Conservation (phyloP, 768 basidiomycete genomes). For the Suillus americanus region DNA sequence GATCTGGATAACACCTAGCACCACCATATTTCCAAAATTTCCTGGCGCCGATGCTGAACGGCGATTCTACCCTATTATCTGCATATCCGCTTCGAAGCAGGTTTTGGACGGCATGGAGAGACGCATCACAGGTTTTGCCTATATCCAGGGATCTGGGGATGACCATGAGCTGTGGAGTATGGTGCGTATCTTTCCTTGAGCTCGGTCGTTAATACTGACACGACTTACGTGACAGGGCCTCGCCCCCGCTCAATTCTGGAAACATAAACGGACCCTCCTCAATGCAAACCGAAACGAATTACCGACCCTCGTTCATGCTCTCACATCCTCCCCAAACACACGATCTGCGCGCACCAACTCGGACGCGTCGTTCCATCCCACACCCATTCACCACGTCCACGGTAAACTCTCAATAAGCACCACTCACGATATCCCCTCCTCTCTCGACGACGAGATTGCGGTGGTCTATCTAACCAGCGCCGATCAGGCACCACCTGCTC, state of each 20-base stretch:
- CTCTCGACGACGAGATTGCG: constrained; percentile 9
- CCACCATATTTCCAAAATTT: constrained; percentile 47
- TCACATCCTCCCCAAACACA: constrained; percentile 11
- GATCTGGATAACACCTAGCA: constrained; percentile 84
- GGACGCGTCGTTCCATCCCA: not conserved
- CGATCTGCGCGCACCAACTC: not conserved
- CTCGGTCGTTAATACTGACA: not conserved
- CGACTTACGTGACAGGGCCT: constrained; percentile 54
- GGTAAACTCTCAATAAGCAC: constrained; percentile 44
- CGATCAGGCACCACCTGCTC: not conserved
- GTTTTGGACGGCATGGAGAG: constrained; percentile 60
- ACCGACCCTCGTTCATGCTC: constrained; percentile 26
- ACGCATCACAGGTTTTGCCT: constrained; percentile 69
- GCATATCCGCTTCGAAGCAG: constrained; percentile 82
- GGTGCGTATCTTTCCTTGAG: constrained; percentile 38
- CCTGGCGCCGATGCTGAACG: constrained; percentile 9
- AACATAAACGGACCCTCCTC: constrained; percentile 49
- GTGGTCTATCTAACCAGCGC: constrained; percentile 17
- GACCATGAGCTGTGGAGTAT: constrained; percentile 91
- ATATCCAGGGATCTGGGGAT: constrained; percentile 93
- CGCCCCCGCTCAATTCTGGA: constrained; percentile 74
- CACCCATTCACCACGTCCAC: constrained; percentile 26
- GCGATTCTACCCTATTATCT: constrained; percentile 71
- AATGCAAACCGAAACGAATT: constrained; percentile 47
- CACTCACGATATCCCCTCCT: constrained; percentile 25